phyloP scores from a whole-genome alignment of 2,329 filamentous ascomycete genomes.

The Metarhizium album region DNA sequence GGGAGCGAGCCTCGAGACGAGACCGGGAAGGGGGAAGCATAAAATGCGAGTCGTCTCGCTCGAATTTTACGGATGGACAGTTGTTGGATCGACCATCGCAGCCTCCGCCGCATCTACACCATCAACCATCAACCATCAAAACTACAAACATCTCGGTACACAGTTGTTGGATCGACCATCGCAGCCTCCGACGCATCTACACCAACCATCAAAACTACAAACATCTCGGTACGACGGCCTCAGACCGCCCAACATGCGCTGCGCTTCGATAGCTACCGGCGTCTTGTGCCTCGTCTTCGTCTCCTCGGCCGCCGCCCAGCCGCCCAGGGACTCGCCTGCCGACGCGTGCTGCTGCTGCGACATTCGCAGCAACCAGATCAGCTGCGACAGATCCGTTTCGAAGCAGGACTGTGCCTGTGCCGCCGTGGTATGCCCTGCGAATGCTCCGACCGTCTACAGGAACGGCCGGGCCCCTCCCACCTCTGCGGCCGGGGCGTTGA shows the following conservation, averaged over 20 bases:
- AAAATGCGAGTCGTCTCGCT: neutral
- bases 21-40: neutral
- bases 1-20: neutral
- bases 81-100: too few relatives aligned
- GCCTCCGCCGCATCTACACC: too few relatives aligned
- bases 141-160: neutral
- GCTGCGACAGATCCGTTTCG: slow-evolving; percentile 13
- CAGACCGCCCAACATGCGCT: slow-evolving; percentile 13
- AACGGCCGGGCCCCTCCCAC: neutral
- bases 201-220: neutral
- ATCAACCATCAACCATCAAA: neutral
- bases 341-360: slow-evolving; percentile 25
- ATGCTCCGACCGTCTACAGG: slow-evolving; percentile 11
- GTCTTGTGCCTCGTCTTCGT: slow-evolving; percentile 6
- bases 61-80: too few relatives aligned
- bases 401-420: slow-evolving; percentile 17
- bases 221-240: neutral
- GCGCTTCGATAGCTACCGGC: slow-evolving; percentile 11
- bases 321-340: slow-evolving; percentile 1
- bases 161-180: too few relatives aligned
- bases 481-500: neutral
- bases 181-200: too few relatives aligned
- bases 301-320: slow-evolving; percentile 1
- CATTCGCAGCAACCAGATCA: slow-evolving; percentile 12
- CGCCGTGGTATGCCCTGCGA: slow-evolving; percentile 14